Conservation (phyloP, 331 rosid species). For the Ulmus americana region DNA sequence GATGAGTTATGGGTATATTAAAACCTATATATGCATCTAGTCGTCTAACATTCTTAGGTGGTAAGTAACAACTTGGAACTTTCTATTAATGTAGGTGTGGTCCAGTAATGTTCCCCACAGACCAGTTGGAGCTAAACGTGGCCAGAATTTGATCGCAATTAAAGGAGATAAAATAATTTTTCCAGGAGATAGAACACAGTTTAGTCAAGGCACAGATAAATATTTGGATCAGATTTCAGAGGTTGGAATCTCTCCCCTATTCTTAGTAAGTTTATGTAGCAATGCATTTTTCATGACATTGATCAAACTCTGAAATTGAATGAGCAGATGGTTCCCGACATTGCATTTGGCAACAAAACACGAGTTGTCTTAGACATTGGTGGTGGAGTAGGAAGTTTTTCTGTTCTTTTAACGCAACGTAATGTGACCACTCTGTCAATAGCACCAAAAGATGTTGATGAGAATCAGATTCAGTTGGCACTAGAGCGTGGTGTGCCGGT, state of each 20-base stretch:
- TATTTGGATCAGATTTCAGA: constrained; percentile 69
- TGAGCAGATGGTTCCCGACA: constrained; percentile 74
- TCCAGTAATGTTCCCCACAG: constrained; percentile 78
- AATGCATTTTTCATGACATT: constrained; percentile 7
- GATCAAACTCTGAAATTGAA: constrained; percentile 17
- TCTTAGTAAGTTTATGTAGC: constrained; percentile 7
- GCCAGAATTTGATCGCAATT: constrained; percentile 70
- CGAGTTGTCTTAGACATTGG: constrained; percentile 76
- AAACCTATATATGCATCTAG: not conserved
- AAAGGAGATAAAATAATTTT: constrained; percentile 56
- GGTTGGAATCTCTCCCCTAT: constrained; percentile 34
- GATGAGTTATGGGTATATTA: not conserved
- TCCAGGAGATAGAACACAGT: constrained; percentile 79
- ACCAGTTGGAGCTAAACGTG: constrained; percentile 73
- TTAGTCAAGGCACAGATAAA: constrained; percentile 68
- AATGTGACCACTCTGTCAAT: constrained; percentile 67
- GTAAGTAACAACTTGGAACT: constrained; percentile 2
- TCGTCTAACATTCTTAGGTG: not conserved
- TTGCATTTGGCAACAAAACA: constrained; percentile 60
- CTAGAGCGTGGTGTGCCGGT: constrained; percentile 95
- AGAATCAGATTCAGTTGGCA: constrained; percentile 87
- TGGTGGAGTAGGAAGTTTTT: constrained; percentile 86
- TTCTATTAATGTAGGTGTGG: constrained; percentile 62
- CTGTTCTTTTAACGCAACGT: constrained; percentile 71
- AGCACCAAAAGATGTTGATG: constrained; percentile 77